Percentiles rank a stretch among this genome's conserved stretches.
Conservation (phyloP, 345 rosid genomes). For the Acer saccharum region DNA sequence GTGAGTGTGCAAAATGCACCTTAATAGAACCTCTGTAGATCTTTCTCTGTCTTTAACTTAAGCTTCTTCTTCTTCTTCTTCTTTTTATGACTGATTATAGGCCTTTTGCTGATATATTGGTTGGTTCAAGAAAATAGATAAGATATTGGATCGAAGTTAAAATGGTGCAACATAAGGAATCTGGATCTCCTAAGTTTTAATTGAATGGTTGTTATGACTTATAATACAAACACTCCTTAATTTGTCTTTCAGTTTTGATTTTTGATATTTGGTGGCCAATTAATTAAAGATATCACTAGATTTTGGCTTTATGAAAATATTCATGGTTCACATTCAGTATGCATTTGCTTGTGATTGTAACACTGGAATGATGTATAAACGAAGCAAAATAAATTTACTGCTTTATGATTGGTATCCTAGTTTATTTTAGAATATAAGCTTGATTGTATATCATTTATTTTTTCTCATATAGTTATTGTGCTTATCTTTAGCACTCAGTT, state of each 20-base stretch:
- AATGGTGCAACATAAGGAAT: neutral
- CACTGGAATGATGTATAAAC: neutral
- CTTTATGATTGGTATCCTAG: neutral
- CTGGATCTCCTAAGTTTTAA: neutral
- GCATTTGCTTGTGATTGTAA: neutral
- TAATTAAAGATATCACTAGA: neutral
- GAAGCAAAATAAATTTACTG: neutral
- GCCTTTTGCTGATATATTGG: neutral
- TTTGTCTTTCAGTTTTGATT: neutral
- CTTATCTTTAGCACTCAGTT: neutral
- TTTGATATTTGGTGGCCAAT: neutral
- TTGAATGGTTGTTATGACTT: neutral
- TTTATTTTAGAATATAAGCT: neutral
- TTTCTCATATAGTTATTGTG: neutral
- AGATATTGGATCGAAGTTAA: neutral
- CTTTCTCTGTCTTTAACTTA: neutral
- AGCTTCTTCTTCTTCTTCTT: too few relatives aligned
- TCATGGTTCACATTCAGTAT: neutral
- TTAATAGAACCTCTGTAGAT: neutral
- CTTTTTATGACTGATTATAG: neutral
- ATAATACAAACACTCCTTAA: neutral
- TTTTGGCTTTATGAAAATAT: neutral
- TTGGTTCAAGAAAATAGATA: neutral
- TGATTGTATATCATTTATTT: neutral
- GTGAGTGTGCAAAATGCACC: conserved; percentile 33